These are phyloP conservation scores for Symbiodinium pilosum DNA, from an alignment of 73 alveolate species.

Conservation along the genomic window DNA sequence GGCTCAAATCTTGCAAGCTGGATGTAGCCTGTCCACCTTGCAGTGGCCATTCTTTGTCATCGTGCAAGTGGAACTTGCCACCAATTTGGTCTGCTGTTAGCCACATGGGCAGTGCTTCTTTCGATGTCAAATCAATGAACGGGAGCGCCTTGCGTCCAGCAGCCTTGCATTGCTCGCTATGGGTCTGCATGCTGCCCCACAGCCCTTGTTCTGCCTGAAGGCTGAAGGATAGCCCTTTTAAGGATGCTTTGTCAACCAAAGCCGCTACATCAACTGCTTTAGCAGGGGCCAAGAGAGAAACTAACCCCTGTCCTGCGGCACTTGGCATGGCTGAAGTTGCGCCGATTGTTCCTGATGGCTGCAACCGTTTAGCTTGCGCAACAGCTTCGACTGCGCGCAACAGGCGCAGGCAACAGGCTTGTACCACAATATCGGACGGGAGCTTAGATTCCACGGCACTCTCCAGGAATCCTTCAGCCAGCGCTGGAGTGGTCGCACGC, in stretches of 20 bases:
- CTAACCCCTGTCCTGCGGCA: neutral
- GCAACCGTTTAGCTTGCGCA: neutral
- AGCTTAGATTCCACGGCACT: neutral
- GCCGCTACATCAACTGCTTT: neutral
- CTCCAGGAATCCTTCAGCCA: conserved; percentile 36
- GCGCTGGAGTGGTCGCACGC: neutral
- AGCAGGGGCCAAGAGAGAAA: neutral
- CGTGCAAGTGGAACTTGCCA: conserved; percentile 38
- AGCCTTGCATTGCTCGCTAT: neutral
- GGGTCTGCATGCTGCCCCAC: neutral
- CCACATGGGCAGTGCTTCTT: conserved; percentile 29
- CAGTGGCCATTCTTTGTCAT: conserved; percentile 32
- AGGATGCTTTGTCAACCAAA: neutral
- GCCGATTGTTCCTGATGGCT: neutral
- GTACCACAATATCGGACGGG: conserved; percentile 8
- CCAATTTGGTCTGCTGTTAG: conserved; percentile 21
- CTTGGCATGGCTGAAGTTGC: neutral
- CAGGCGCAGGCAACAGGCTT: conserved; percentile 17
- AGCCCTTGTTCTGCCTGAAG: conserved; percentile 2
- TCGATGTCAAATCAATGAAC: neutral
- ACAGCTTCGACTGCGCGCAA: conserved; percentile 25
- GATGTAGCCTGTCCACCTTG: neutral
- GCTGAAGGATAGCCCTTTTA: neutral
- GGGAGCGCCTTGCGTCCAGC: neutral
- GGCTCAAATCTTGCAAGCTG: conserved; percentile 4